A percentile compares a stretch with the other conserved stretches of the same genome.
Conservation (phyloP, 768 basidiomycete genomes). For the Boletus coccyginus region DNA sequence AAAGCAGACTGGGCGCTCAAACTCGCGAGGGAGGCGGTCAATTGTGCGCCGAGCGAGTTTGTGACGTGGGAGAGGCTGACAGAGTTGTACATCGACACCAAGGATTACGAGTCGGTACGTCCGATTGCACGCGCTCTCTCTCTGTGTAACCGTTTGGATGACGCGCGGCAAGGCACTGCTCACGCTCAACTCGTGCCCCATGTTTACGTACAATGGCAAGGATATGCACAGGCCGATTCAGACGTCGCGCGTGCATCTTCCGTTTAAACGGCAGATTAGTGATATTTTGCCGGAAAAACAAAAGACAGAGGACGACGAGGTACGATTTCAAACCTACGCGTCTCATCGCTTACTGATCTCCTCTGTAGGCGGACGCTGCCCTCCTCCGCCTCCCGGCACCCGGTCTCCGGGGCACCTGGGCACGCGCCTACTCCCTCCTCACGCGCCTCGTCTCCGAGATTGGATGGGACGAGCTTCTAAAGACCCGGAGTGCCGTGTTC, state of each 20-base stretch:
- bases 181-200: conserved; percentile 98
- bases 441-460: conserved; percentile 90
- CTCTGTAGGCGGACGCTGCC: conserved; percentile 78
- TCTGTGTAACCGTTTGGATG: neutral
- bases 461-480: conserved; percentile 98
- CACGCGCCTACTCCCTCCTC: conserved; percentile 87
- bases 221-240: conserved; percentile 86
- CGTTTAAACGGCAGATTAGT: conserved; percentile 79
- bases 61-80: conserved; percentile 99
- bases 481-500: conserved; percentile 91
- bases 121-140: neutral
- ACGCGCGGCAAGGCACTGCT: conserved; percentile 56
- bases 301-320: conserved; percentile 84
- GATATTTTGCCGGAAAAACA: conserved; percentile 87
- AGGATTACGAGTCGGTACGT: conserved; percentile 71
- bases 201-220: conserved; percentile 99
- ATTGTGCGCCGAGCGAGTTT: conserved; percentile 97
- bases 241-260: conserved; percentile 79
- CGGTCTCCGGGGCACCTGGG: conserved; percentile 92
- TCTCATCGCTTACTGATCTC: neutral
- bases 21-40: conserved; percentile 92
- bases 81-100: conserved; percentile 88
- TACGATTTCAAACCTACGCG: conserved; percentile 24
- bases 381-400: conserved; percentile 94
- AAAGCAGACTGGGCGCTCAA: conserved; percentile 87